These are phyloP conservation scores for Selaginella moellendorffii DNA, from an alignment of 75 land plant genomes.

Conservation along the genomic window DNA sequence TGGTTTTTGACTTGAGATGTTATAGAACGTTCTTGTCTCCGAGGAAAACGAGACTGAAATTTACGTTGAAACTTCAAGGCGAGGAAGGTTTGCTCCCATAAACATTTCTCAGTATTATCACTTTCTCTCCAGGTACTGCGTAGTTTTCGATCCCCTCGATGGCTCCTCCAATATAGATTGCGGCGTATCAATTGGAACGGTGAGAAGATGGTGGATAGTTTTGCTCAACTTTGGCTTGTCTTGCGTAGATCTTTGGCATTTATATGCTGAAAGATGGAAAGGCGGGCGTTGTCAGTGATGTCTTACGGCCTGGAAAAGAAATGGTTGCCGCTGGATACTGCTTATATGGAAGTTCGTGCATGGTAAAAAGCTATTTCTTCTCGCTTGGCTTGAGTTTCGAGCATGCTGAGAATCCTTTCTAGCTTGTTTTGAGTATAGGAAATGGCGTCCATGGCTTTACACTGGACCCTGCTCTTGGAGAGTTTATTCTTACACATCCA, in stretches of 20 bases:
- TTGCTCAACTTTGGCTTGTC: too few relatives aligned
- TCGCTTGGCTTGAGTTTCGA: constrained; percentile 12
- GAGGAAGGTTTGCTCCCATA: constrained; percentile 49
- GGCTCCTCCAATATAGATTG: constrained; percentile 99
- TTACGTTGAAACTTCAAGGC: constrained; percentile 49
- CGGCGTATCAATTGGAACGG: constrained; percentile 99
- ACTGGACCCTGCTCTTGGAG: constrained; percentile 95
- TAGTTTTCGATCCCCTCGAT: constrained; percentile 95
- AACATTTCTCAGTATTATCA: constrained; percentile 7
- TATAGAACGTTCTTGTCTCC: constrained; percentile 93
- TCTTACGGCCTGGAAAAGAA: constrained; percentile 72
- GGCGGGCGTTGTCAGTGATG: constrained; percentile 50
- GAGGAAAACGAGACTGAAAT: constrained; percentile 93
- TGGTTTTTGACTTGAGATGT: too few relatives aligned
- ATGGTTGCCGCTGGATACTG: constrained; percentile 99
- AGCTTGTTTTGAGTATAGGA: constrained; percentile 91
- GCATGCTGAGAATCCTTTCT: too few relatives aligned
- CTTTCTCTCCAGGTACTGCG: constrained; percentile 59
- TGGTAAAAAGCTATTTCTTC: constrained; percentile 41
- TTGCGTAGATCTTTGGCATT: constrained; percentile 95
- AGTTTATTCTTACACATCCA: constrained; percentile 93
- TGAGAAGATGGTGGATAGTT: too few relatives aligned
- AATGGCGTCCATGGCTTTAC: constrained; percentile 94
- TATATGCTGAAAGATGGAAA: constrained; percentile 51
- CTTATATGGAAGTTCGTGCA: constrained; percentile 99